phyloP scores from a whole-genome alignment of 2,329 filamentous ascomycete species.

The Xylariomycetidae sp. region DNA sequence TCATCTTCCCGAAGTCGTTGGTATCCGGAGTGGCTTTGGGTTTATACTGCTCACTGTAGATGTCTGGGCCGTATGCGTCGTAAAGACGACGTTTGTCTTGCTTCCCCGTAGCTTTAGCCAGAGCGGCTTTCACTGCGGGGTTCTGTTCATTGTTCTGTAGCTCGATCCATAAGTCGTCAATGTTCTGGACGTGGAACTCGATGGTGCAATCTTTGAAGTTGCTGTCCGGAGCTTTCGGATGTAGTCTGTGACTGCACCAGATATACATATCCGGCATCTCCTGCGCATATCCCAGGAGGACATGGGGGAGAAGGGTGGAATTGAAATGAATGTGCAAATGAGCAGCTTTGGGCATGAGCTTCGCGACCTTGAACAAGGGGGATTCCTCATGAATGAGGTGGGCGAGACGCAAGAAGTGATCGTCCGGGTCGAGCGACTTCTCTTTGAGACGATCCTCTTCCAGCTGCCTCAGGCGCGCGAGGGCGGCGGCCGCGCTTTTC shows the following conservation, averaged over 20 bases:
- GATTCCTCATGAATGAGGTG: slow-evolving; percentile 51
- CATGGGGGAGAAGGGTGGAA: slow-evolving; percentile 57
- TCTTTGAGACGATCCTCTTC: slow-evolving; percentile 11
- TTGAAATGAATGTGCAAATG: slow-evolving; percentile 76
- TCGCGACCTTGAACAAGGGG: slow-evolving; percentile 49
- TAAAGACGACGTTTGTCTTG: background rate
- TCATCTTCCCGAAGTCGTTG: background rate
- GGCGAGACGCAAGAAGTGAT: slow-evolving; percentile 54
- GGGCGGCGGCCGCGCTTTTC: too few relatives aligned
- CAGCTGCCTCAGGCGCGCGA: slow-evolving; percentile 9
- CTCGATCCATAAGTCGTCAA: slow-evolving; percentile 34
- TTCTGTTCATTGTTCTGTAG: slow-evolving; percentile 37
- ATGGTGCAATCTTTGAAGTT: slow-evolving; percentile 52
- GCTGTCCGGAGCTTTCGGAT: slow-evolving; percentile 35
- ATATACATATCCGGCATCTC: slow-evolving; percentile 63
- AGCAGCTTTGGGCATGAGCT: slow-evolving; percentile 61
- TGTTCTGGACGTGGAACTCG: slow-evolving; percentile 44
- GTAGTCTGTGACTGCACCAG: slow-evolving; percentile 50
- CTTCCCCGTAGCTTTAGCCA: background rate
- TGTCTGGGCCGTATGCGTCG: background rate
- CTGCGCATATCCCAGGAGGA: slow-evolving; percentile 51
- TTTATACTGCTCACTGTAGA: background rate
- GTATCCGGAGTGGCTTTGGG: slow-evolving; percentile 11
- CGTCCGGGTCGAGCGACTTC: slow-evolving; percentile 29
- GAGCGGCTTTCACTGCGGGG: slow-evolving; percentile 1